These are phyloP conservation scores for Combretum micranthum DNA, from an alignment of 345 rosid species.

Conservation along the genomic window DNA sequence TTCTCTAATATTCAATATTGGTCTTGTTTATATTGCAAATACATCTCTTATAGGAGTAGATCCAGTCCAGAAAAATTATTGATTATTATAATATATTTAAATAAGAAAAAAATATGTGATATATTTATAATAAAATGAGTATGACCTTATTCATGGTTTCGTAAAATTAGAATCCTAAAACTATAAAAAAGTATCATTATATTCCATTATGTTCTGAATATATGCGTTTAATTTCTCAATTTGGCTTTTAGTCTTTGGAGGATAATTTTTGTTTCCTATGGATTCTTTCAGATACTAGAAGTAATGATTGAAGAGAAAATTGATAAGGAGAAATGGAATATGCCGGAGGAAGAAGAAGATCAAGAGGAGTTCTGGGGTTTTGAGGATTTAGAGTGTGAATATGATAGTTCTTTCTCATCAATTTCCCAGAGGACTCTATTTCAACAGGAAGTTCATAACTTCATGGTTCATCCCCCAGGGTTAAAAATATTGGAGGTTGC, in stretches of 20 bases:
- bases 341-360: conserved; percentile 64
- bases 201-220: too few species aligned
- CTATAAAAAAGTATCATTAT: too few species aligned
- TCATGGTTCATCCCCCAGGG: conserved; percentile 12
- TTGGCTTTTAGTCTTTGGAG: not conserved
- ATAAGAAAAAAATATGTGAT: too few species aligned
- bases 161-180: too few species aligned
- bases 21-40: too few species aligned
- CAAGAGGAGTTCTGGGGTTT: conserved; percentile 81
- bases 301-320: conserved; percentile 50
- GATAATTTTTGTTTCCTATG: not conserved
- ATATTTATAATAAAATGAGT: too few species aligned
- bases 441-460: conserved; percentile 32
- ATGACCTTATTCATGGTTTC: too few species aligned
- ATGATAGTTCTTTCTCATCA: conserved; percentile 39
- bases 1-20: too few species aligned
- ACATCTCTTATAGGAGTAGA: too few species aligned
- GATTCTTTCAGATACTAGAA: conserved; percentile 50
- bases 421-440: conserved; percentile 56
- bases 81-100: too few species aligned
- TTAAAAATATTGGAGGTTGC: not conserved
- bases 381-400: conserved; percentile 79
- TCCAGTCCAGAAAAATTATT: too few species aligned
- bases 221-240: too few species aligned
- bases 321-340: conserved; percentile 70